phyloP scores from a whole-genome alignment of 2,329 filamentous ascomycete species.

The Stagonosporopsis tanaceti region DNA sequence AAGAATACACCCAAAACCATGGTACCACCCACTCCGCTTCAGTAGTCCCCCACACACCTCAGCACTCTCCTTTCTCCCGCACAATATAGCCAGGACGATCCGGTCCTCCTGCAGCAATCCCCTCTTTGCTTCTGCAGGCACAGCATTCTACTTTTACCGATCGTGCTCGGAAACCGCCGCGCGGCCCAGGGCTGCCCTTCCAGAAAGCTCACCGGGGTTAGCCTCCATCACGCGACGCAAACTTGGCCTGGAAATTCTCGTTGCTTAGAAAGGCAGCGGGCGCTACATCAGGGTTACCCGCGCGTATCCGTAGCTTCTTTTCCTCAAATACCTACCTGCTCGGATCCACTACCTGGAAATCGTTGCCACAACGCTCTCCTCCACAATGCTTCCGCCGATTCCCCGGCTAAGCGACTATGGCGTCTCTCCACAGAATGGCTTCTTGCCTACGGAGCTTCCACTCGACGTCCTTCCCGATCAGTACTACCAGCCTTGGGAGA shows the following conservation, averaged over 20 bases:
- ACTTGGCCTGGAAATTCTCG: slow-evolving; percentile 5
- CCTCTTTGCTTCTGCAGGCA: background rate
- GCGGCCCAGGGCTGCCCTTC: slow-evolving; percentile 13
- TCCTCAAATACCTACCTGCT: slow-evolving; percentile 8
- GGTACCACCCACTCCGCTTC: slow-evolving; percentile 20
- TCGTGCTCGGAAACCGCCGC: slow-evolving; percentile 5
- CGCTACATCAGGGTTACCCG: slow-evolving; percentile 17
- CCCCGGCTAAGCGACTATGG: slow-evolving; percentile 75
- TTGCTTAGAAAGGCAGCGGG: slow-evolving; percentile 16
- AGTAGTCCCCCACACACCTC: slow-evolving; percentile 17
- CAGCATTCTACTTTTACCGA: background rate
- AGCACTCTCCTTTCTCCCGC: slow-evolving; percentile 17
- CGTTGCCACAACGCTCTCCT: background rate
- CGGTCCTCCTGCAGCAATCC: background rate
- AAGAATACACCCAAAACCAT: slow-evolving; percentile 16
- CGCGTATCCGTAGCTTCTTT: slow-evolving; percentile 6
- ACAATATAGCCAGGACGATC: slow-evolving; percentile 10
- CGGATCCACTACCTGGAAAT: slow-evolving; percentile 1
- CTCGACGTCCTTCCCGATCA: slow-evolving; percentile 82
- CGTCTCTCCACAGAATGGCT: slow-evolving; percentile 80
- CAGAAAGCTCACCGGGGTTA: slow-evolving; percentile 3
- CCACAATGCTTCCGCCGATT: slow-evolving; percentile 53
- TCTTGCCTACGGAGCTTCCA: slow-evolving; percentile 83
- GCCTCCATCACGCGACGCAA: slow-evolving; percentile 7
- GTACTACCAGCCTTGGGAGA: slow-evolving; percentile 97